Base-by-base conservation (phyloP, 208 protist species). In the Wallacemonas sp. region DNA sequence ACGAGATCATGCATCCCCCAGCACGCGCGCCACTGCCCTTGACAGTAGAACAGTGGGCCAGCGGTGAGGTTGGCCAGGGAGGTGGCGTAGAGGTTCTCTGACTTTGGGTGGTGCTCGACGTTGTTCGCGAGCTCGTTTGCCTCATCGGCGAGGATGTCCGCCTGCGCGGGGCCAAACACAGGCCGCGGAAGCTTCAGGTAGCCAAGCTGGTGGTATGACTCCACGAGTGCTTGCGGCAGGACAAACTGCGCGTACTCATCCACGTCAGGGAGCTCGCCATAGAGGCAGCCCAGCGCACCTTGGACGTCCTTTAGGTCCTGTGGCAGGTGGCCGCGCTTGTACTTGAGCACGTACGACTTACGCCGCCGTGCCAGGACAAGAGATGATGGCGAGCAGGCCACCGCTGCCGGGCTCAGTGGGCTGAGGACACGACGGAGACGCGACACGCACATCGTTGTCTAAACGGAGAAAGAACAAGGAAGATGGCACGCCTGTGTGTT, bases 1-100 rank as follows among this genome's bases (percentile, higher is more conserved):
- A 95, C 80, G 30, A 95, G 77, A 54, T 95, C 89, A 64, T 95
- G 89, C 86, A 95, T 90, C 0, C 83, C 86, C 86, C 89, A 92
- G 21, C 75, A 61, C 44, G 85, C 81, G 2, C 89, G 72, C 87
- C 89, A 95, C 77, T 92, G 86, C 1, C 89, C 89, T 55, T 92
- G 86, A 43, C 89, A 91, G 64, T 83, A 91, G 70, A 95, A 95
- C 1, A 95, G 67, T n/a, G 85, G 86, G 16, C 86, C 84, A n/a
- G 64, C 71, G 6, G 80, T 92, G 29, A 92, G 52, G 64, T 90
- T 72, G 1, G 84, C 81, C 30, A 95, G 74, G n/a, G 86, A 88
- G 21, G 86, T 95, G 19, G 84, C 81, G 72, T 91, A 95, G 23
- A 92, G 74, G 55, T 86, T 78, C 54, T 93, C 84, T 38, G 78